Base-by-base conservation (phyloP, 805 yeast species). In the Lachancea lanzarotensis region DNA sequence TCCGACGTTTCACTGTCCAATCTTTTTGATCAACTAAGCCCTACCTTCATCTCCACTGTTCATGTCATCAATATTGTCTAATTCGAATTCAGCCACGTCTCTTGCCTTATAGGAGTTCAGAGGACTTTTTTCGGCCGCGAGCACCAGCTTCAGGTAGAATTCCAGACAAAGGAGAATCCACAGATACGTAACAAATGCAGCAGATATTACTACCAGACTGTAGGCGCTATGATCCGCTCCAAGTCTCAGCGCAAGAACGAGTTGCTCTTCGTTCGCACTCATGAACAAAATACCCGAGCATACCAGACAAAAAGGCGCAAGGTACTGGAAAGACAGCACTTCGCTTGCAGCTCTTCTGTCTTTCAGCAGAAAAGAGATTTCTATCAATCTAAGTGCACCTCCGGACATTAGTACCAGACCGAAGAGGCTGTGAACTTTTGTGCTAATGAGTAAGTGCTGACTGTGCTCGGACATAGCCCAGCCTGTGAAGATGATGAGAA, bases 391-490 rank as follows among this genome's bases (percentile, higher is more conserved):
- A 11, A 77, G 62, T 11, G 78, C 62, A 0, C 97, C 97, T 13
- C 93, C 95, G 3, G 72, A 57, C 79, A 87, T 85, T 48, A 91
- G 71, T 17, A 81, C 82, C 42, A 81, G 61, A 1, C 98, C 98
- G 65, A 91, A 91, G 69, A 90, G 74, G 13, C 79, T 79, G 60
- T 91, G 98, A 31, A 91, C 89, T 61, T 84, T 82, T 2, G 97
- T 88, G 42, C 95, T 84, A 22, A 90, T 80, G 47, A 62, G 71
- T 54, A 87, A 68, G 46, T 77, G 74, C 66, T 91, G 98, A 1
- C 77, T 73, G 66, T 91, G 98, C 53, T 87, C 84, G 34, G 90
- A 76, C 98, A 91, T 91, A 36, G 96, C 84, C 76, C 87, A 91
- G 1, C 97, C 98, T 0, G 97, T 91, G 59, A 84, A 82, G 11